Evolutionary conservation across 345 rosid genomes (phyloP).

Genomic region (Arabidopsis arenosa): DNA sequence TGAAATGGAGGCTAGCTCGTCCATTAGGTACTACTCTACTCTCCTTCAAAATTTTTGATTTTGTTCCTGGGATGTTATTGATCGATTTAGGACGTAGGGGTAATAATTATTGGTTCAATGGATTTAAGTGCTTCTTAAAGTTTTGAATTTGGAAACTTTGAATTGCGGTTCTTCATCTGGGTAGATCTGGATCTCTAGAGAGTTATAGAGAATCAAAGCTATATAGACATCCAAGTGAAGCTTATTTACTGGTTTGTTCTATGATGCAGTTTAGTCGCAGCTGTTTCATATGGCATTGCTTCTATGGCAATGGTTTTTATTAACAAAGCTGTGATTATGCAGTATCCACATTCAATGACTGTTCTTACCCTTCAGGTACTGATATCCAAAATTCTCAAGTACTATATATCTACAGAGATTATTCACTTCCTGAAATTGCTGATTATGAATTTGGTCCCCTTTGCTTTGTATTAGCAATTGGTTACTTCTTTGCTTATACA

Average conservation of each 20-base stretch:
- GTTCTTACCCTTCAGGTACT: slow-evolving; percentile 85
- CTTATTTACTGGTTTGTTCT: neutral
- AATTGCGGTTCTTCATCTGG: slow-evolving; percentile 28
- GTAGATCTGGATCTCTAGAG: slow-evolving; percentile 35
- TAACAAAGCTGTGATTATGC: slow-evolving; percentile 92
- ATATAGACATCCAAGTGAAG: neutral
- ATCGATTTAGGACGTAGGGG: neutral
- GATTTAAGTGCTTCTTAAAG: neutral
- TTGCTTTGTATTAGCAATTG: slow-evolving; percentile 70
- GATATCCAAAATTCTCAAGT: neutral
- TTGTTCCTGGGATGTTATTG: neutral
- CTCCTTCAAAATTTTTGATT: neutral
- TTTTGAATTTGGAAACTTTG: neutral
- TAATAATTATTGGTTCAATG: neutral
- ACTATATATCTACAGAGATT: slow-evolving; percentile 9
- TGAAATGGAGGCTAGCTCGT: slow-evolving; percentile 48
- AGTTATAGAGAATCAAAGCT: slow-evolving; percentile 12
- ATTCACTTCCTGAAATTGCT: neutral
- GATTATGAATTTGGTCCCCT: neutral
- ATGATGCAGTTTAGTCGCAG: slow-evolving; percentile 69
- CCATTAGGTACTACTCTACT: slow-evolving; percentile 42
- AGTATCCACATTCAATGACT: slow-evolving; percentile 84
- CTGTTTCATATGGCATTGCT: slow-evolving; percentile 87
- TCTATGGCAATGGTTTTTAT: slow-evolving; percentile 99
- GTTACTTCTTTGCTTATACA: slow-evolving; percentile 83